A percentile compares a stretch with the other conserved stretches of the same genome.
Evolutionary conservation across 2,329 filamentous ascomycete species (phyloP).

Genomic region (Trichoderma koningii): DNA sequence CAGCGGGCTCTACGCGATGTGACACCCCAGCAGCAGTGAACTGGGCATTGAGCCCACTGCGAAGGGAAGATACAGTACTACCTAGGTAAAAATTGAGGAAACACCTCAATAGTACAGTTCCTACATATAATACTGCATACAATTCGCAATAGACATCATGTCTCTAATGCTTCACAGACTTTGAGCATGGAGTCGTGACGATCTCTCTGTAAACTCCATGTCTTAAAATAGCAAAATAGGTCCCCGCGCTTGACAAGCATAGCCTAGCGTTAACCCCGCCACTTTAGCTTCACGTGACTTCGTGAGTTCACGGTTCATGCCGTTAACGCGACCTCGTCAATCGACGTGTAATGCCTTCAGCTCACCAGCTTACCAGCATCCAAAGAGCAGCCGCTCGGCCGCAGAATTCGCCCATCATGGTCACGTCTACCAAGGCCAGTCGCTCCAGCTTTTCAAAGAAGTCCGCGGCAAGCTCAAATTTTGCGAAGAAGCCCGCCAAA

Average conservation of each 20-base stretch:
- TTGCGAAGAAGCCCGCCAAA: constrained; percentile 43
- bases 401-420: constrained; percentile 36
- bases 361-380: not conserved
- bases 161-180: not conserved
- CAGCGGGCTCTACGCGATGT: too few species aligned
- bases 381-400: not conserved
- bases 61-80: too few species aligned
- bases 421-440: constrained; percentile 39
- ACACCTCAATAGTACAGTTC: too few species aligned
- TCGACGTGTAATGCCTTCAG: not conserved
- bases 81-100: too few species aligned
- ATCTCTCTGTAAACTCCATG: not conserved
- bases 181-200: too few species aligned
- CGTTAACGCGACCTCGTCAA: constrained; percentile 11
- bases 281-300: constrained; percentile 1
- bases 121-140: too few species aligned
- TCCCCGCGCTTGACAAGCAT: not conserved
- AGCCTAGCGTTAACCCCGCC: not conserved
- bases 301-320: constrained; percentile 2
- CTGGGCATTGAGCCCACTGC: too few species aligned
- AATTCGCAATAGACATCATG: too few species aligned
- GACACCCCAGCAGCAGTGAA: too few species aligned
- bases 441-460: constrained; percentile 41
- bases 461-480: constrained; percentile 31
- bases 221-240: not conserved